Evolutionary conservation across 2,329 filamentous ascomycete species (phyloP), one percentile per base, ranked within the genome.

Genomic region (Arthrobotrys entomopaga): DNA sequence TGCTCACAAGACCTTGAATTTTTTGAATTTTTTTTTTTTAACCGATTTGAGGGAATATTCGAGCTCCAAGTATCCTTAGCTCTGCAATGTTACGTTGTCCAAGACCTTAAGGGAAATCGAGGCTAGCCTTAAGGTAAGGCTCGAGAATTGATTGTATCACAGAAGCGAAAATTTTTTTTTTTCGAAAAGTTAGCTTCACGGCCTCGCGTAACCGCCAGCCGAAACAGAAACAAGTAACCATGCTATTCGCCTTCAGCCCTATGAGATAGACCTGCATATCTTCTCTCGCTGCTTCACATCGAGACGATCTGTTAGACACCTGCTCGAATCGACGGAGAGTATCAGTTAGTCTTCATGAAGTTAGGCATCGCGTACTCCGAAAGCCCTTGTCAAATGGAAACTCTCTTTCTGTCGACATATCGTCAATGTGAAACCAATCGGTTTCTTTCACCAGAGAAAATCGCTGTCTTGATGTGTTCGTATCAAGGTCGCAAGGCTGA

Each of bases 201-300:
- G 29, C 29, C 29, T 65, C 50, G 52, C 40, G 11, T 50, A 20
- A 52, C 16, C 16, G 19, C 13, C 42, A 43, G 40, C 54, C 52
- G 61, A 34, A 34, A 34, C 29, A 34, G 29, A 34, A 42, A 20
- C 20, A n/a, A 24, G 22, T 19, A 26, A 34, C 22, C 46, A 22
- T 50, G 34, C 26, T 57, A 15, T 34, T 66, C 56, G 57, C 70
- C 70, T 74, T 67, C 70, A 74, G 70, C 70, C 70, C 63, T 74
- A 74, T 50, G 63, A 54, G 63, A 61, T 34, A 42, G n/a, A n/a
- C 19, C 53, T 56, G 56, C 60, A 57, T 40, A 1, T 3, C 29
- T 65, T 42, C 29, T 24, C 29, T 24, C 26, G 24, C 29, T 24
- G 16, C 7, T 38, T 16, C 38, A n/a, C n/a, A 22, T 65, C 66